Base-by-base conservation (phyloP, 2,329 filamentous ascomycete genomes). In the Alternaria triticimaculans region DNA sequence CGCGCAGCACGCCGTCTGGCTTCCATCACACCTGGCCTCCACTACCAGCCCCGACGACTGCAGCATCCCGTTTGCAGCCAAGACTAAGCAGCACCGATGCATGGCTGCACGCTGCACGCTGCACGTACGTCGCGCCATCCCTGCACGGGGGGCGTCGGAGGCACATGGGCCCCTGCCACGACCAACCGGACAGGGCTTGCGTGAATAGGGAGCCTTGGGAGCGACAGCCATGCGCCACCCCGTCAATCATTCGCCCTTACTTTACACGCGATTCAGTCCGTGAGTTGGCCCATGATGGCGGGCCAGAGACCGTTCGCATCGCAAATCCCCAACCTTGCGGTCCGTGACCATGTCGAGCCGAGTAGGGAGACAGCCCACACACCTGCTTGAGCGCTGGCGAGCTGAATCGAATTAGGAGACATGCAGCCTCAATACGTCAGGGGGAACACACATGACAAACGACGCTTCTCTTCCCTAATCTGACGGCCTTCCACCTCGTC, bases 131-230 rank as follows among this genome's bases (percentile, higher is more conserved):
- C 63, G 64, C 65, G 64, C 60, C 55, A 60, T 25, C 66, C 71
- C 66, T 71, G 69, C 44, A 60, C 60, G 61, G 64, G 60, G 63
- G 60, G 57, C 55, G 37, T 37, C 56, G 67, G 62, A 63, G 65
- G 18, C 48, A 57, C 46, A 46, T 65, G 58, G 62, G 62, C 62
- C 66, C 67, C 70, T 65, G 68, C 67, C 54, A 62, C 66, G 60
- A 58, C 60, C 50, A 58, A 51, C 58, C 67, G 63, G 67, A 64
- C 60, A 63, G 69, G 53, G 55, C 62, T 45, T 33, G 18, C 56
- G 33, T 26, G 58, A 71, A 69, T 73, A 73, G 68, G 65, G 68
- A 70, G 69, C 63, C 60, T 70, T 71, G 65, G 71, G 53, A 26
- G 23, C 11, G 25, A 49, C 28, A 33, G 21, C 18, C 12, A 58